Conservation (phyloP, 352 stramenopile species). For the Thraustochytrium striatum region DNA sequence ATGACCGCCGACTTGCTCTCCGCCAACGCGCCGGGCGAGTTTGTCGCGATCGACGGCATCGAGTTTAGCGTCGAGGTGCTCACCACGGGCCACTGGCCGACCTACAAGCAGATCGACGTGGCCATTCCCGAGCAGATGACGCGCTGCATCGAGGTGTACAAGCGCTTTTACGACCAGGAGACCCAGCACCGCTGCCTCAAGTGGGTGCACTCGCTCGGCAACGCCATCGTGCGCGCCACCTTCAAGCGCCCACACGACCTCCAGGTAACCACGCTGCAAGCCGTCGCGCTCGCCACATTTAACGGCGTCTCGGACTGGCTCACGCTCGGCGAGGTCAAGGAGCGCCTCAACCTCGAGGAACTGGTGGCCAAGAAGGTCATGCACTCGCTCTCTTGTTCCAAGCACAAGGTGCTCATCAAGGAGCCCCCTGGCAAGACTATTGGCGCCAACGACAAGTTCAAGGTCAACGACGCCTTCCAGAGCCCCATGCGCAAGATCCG, state of each 20-base stretch:
- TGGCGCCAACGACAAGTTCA: conserved; percentile 85
- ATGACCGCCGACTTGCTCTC: background rate
- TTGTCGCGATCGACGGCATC: conserved; percentile 60
- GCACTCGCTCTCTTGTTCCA: conserved; percentile 96
- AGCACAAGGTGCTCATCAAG: conserved; percentile 96
- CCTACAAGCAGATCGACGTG: conserved; percentile 93
- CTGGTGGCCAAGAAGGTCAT: conserved; percentile 94
- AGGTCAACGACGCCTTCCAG: conserved; percentile 86
- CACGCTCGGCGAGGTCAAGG: conserved; percentile 79
- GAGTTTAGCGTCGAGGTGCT: conserved; percentile 96
- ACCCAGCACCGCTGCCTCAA: conserved; percentile 87
- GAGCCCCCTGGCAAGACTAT: conserved; percentile 87
- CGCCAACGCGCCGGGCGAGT: conserved; percentile 24
- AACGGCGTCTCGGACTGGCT: conserved; percentile 71
- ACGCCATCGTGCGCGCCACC: conserved; percentile 75
- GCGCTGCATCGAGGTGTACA: conserved; percentile 93
- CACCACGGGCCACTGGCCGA: conserved; percentile 97
- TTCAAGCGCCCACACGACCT: conserved; percentile 87
- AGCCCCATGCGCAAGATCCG: conserved; percentile 94
- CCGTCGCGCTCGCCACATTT: conserved; percentile 89
- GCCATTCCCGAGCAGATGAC: conserved; percentile 83
- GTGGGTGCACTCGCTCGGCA: conserved; percentile 91
- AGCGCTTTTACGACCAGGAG: conserved; percentile 72
- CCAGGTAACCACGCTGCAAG: conserved; percentile 94
- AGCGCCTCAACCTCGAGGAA: conserved; percentile 88